Evolutionary conservation across 2,329 filamentous ascomycete species (phyloP).

Genomic region (Fusarium dimerum): DNA sequence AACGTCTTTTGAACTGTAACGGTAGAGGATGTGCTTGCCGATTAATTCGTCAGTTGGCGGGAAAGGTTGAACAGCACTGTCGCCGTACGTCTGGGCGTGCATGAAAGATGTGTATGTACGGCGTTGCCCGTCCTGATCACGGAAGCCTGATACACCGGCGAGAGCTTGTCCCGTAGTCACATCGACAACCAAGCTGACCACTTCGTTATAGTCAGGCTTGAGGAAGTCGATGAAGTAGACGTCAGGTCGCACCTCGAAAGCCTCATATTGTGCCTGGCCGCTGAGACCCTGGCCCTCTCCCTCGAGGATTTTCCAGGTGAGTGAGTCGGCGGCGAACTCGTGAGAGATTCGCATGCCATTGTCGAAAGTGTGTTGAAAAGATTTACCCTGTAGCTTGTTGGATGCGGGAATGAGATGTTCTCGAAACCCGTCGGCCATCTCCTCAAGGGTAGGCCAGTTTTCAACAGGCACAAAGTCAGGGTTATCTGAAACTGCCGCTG

Average conservation of each 20-base stretch:
- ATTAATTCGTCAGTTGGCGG: constrained; percentile 10
- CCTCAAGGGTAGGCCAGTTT: constrained; percentile 13
- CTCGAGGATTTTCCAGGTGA: constrained; percentile 8
- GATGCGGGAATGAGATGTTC: constrained; percentile 11
- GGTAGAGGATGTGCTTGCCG: constrained; percentile 15
- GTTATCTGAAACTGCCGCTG: no score
- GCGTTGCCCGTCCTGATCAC: not conserved
- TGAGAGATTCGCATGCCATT: constrained; percentile 11
- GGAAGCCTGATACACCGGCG: constrained; percentile 8
- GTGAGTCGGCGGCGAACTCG: not conserved
- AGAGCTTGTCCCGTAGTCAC: not conserved
- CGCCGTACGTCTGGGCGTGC: not conserved
- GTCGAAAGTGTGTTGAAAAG: constrained; percentile 7
- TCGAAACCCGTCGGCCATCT: constrained; percentile 10
- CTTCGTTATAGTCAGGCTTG: constrained; percentile 12
- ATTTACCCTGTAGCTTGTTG: not conserved
- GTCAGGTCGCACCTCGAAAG: constrained; percentile 11
- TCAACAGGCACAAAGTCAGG: constrained; percentile 3
- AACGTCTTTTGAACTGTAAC: constrained; percentile 7
- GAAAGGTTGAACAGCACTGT: not conserved
- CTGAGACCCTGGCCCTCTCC: constrained; percentile 2
- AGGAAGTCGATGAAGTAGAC: constrained; percentile 17
- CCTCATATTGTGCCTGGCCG: constrained; percentile 5
- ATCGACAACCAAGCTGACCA: constrained; percentile 10
- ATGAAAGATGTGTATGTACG: constrained; percentile 13